Conservation (phyloP, 768 basidiomycete species). For the Boletus sp. region DNA sequence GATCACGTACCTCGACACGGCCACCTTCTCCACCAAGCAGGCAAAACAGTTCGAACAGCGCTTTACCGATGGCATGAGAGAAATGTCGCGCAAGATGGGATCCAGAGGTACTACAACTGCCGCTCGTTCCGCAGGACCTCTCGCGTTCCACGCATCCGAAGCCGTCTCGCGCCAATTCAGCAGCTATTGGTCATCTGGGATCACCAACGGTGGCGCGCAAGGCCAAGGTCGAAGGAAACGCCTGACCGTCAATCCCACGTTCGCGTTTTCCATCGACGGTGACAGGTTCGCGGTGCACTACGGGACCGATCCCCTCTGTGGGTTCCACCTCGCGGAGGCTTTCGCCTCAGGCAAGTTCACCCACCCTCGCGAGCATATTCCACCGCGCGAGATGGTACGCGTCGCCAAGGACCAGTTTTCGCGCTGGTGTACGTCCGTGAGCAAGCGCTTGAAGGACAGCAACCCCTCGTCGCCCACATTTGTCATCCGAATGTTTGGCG, state of each 20-base stretch:
- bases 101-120: constrained; percentile 1
- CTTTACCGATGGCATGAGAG: constrained; percentile 12
- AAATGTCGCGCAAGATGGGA: background rate
- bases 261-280: constrained; percentile 27
- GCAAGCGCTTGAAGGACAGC: constrained; percentile 10
- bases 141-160: background rate
- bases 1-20: constrained; percentile 17
- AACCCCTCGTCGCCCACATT: constrained; percentile 18
- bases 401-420: constrained; percentile 25
- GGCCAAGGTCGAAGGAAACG: background rate
- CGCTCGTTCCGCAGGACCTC: constrained; percentile 29
- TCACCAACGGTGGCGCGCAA: constrained; percentile 5
- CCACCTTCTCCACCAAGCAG: constrained; percentile 3
- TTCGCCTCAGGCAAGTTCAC: constrained; percentile 12
- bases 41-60: constrained; percentile 10
- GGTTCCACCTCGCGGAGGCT: constrained; percentile 32
- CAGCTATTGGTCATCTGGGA: constrained; percentile 24
- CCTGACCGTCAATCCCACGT: constrained; percentile 27
- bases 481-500: constrained; percentile 28
- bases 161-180: constrained; percentile 15
- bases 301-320: constrained; percentile 27
- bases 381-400: constrained; percentile 7
- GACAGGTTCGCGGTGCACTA: constrained; percentile 29
- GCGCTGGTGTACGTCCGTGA: constrained; percentile 22
- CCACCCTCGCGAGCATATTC: background rate